phyloP scores from a whole-genome alignment of 1,284 basidiomycete genomes.

The Anthracocystis walkeri region DNA sequence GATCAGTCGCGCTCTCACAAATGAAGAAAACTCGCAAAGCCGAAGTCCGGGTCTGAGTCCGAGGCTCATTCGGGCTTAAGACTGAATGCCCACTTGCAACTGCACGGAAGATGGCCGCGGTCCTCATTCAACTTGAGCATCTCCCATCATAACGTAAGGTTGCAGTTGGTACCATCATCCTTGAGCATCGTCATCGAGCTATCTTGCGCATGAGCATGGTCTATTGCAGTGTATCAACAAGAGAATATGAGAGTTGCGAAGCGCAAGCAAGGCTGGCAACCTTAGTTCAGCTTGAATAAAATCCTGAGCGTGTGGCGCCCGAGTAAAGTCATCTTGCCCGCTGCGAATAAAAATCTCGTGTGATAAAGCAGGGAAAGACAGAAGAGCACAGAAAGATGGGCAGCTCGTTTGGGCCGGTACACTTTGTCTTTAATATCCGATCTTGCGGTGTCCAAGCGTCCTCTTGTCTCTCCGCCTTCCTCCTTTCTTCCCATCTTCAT shows the following conservation, averaged over 20 bases:
- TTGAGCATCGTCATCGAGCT: conserved; percentile 5
- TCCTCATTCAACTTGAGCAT: background rate
- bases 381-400: background rate
- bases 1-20: conserved; percentile 1
- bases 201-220: background rate
- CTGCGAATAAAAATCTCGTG: conserved; percentile 4
- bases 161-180: conserved; percentile 8
- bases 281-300: too few species aligned
- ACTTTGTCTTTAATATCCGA: conserved; percentile 1
- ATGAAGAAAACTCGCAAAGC: background rate
- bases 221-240: background rate
- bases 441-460: too few species aligned
- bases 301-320: background rate
- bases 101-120: conserved; percentile 35
- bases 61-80: conserved; percentile 13
- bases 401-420: conserved; percentile 3
- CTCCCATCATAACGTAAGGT: conserved; percentile 17
- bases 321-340: background rate
- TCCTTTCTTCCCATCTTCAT: background rate
- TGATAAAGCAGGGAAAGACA: background rate
- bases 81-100: background rate
- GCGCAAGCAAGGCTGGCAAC: too few species aligned
- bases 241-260: background rate
- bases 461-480: background rate
- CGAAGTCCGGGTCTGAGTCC: conserved; percentile 1